Base-by-base conservation (phyloP, 768 basidiomycete species). In the Boletellus sp. region DNA sequence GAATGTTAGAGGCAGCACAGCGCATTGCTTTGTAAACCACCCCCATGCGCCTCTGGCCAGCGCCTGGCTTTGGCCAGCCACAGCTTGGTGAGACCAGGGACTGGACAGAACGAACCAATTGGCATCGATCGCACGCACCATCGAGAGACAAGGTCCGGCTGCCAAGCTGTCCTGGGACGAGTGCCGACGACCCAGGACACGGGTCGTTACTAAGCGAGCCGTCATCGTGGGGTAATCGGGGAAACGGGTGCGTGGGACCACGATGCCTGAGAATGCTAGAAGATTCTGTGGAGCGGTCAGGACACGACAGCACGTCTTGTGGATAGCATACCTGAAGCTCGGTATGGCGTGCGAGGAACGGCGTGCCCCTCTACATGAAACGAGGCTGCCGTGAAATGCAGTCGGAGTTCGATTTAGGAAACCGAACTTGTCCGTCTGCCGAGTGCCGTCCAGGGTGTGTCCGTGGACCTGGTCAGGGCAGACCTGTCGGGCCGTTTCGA, bases 1-100 rank as follows among this genome's bases (percentile, higher is more conserved):
- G 64, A 65, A 64, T 62, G 60, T 54, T 57, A 60, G 46, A 56
- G 38, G 55, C 43, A 56, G 60, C 64, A 66, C 60, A 62, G 64
- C 64, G 26, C 34, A 32, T 50, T 43, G 51, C 43, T 53, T 57
- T 59, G 54, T 46, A 47, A 51, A 41, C 49, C 50, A 48, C 42
- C 23, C 48, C 48, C 26, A 40, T 42, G 51, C 22, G 32, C 26
- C 53, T 48, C 39, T 40, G 28, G 33, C 49, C 43, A 55, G 39
- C 36, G 45, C 54, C 17, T 12, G 47, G 47, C 32, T 28, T 15
- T 2, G 47, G 39, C 42, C 32, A 56, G 56, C 45, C 57, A 64
- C 57, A 62, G 54, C 53, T 55, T 53, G 55, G 50, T 33, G 36
- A 50, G 45, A 52, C 45, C 49, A 56, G 52, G 32, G 31, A 34